Base-by-base conservation (phyloP, 805 yeast genomes). In the Danielozyma ontarioensis region DNA sequence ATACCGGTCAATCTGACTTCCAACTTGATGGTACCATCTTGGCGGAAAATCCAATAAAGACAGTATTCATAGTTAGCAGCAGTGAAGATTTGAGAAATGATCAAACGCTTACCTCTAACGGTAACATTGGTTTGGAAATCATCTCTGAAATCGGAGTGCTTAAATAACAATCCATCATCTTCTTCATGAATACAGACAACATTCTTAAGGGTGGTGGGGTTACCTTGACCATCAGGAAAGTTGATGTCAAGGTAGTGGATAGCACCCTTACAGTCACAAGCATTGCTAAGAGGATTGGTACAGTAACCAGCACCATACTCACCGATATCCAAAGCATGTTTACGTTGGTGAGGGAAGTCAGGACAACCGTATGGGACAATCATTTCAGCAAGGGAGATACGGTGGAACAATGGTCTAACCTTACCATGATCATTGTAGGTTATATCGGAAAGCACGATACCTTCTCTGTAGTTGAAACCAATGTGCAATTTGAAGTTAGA, bases 31-130 rank as follows among this genome's bases (percentile, higher is more conserved):
- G 87, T 76, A 54, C 90, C 94, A 58, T 83, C 93, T 65, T 83
- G 88, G 68, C 82, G 74, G 64, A 83, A 80, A 44, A 69, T 76
- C 87, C 88, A 83, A 70, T 83, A 83, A 54, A 83, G 67, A 63
- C 88, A 80, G 69, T 83, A 83, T 66, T 83, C 94, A 56, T 82
- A 82, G 70, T 84, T 83, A 31, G 89, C 87, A 48, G 90, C 90
- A 31, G 94, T 83, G 66, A 83, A 83, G 53, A 83, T 80, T 62
- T 83, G 90, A 16, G 89, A 82, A 36, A 84, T 65, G 38, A 83
- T 72, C 58, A 83, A 71, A 58, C 73, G 78, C 47, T 82, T 79
- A 32, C 87, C 83, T 64, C 94, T 75, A 32, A 87, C 78, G 40
- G 78, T 82, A 45, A 83, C 73, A 24, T 83, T 74, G 34, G 90